phyloP scores from a whole-genome alignment of 805 yeast genomes.

The Myxozyma neotropica region DNA sequence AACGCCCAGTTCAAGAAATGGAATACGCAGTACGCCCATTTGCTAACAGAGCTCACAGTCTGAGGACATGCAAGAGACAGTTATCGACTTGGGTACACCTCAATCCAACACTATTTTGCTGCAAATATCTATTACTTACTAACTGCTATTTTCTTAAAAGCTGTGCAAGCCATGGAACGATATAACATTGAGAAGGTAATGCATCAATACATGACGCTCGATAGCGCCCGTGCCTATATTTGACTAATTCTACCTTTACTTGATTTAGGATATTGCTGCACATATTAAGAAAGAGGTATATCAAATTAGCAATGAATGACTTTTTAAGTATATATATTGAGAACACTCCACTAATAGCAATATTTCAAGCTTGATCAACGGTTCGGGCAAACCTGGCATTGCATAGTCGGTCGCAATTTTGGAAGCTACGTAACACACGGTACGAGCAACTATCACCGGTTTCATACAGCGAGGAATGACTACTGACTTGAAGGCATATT shows the following conservation, averaged over 20 bases:
- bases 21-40: not conserved
- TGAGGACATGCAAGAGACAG: slow-evolving; percentile 40
- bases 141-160: too few relatives aligned
- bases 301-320: not conserved
- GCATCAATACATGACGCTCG: too few relatives aligned
- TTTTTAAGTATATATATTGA: not conserved
- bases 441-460: slow-evolving; percentile 39
- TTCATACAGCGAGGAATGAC: not conserved
- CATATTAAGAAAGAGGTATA: slow-evolving; percentile 54
- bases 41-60: slow-evolving; percentile 27
- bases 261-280: slow-evolving; percentile 54
- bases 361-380: slow-evolving; percentile 52
- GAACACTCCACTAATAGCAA: too few relatives aligned
- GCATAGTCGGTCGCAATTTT: slow-evolving; percentile 61
- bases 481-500: not conserved
- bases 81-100: slow-evolving; percentile 38
- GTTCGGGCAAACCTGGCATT: slow-evolving; percentile 65
- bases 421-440: slow-evolving; percentile 66
- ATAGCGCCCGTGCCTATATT: not conserved
- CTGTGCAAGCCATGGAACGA: slow-evolving; percentile 49
- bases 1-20: slow-evolving; percentile 9
- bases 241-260: not conserved
- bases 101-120: too few relatives aligned
- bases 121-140: too few relatives aligned
- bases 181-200: slow-evolving; percentile 50